phyloP scores from a whole-genome alignment of 2,329 filamentous ascomycete species.

The Blumeria graminis region DNA sequence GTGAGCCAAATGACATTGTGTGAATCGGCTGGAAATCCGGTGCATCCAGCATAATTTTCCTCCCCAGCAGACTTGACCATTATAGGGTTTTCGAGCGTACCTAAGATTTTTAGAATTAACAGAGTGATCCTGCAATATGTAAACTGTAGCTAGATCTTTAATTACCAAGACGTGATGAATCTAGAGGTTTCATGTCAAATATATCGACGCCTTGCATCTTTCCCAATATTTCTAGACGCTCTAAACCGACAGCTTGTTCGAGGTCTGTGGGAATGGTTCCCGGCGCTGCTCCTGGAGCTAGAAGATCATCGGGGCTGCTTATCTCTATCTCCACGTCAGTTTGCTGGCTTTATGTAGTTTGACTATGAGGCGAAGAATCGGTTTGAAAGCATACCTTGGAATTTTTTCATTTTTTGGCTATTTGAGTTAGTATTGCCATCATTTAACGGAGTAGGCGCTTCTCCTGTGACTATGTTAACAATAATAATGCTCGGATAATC shows the following conservation, averaged over 20 bases:
- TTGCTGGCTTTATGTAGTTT: neutral
- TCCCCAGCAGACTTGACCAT: constrained; percentile 75
- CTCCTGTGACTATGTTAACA: neutral
- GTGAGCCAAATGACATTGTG: constrained; percentile 81
- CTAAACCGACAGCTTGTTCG: constrained; percentile 88
- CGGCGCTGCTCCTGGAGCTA: constrained; percentile 55
- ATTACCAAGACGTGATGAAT: constrained; percentile 64
- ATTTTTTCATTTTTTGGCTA: constrained; percentile 3
- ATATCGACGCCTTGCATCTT: constrained; percentile 98
- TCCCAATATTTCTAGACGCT: constrained; percentile 94
- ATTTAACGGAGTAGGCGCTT: neutral
- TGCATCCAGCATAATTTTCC: constrained; percentile 94
- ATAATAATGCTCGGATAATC: neutral
- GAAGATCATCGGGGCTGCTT: constrained; percentile 56
- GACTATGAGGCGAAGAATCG: neutral
- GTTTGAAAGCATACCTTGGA: constrained; percentile 10
- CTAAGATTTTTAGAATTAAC: constrained; percentile 19
- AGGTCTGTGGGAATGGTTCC: constrained; percentile 82
- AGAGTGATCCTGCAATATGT: too few relatives aligned
- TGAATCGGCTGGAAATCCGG: constrained; percentile 76
- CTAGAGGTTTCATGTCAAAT: constrained; percentile 95
- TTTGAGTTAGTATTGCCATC: neutral
- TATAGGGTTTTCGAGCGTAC: constrained; percentile 77
- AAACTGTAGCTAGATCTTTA: neutral
- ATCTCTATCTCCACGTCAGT: constrained; percentile 37